Evolutionary conservation across 2,329 filamentous ascomycete species (phyloP).

Genomic region (Venturia aucupariae): DNA sequence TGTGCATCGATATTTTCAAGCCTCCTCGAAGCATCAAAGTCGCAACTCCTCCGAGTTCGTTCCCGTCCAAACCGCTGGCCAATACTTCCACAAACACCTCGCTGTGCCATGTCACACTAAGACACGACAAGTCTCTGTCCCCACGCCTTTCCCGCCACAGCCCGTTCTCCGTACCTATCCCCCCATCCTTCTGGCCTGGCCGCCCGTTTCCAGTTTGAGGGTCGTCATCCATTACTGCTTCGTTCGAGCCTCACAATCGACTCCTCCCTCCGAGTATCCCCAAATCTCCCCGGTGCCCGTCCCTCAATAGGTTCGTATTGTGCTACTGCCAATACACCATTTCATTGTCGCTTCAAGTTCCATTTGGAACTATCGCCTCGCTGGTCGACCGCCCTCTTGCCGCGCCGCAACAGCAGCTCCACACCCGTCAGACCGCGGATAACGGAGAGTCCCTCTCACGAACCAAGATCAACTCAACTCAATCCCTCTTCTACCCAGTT

Average conservation of each 20-base stretch:
- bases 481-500: constrained; percentile 13
- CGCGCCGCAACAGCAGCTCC: neutral
- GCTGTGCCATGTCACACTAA: neutral
- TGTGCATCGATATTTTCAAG: neutral
- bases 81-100: neutral
- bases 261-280: neutral
- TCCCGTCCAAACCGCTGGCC: neutral
- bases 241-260: constrained; percentile 10
- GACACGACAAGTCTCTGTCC: neutral
- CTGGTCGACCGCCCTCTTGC: neutral
- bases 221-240: constrained; percentile 15
- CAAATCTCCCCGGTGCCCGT: neutral
- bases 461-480: neutral
- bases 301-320: neutral
- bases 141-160: neutral
- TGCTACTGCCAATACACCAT: neutral
- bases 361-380: too few species aligned
- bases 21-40: neutral
- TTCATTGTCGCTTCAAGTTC: neutral
- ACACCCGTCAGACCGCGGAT: neutral
- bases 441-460: neutral
- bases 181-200: too few species aligned
- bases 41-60: neutral
- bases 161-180: constrained; percentile 14
- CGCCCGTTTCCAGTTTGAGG: constrained; percentile 10